Evolutionary conservation across 1,139 yeast species (phyloP).

Genomic region (Scheffersomyces segobiensis): DNA sequence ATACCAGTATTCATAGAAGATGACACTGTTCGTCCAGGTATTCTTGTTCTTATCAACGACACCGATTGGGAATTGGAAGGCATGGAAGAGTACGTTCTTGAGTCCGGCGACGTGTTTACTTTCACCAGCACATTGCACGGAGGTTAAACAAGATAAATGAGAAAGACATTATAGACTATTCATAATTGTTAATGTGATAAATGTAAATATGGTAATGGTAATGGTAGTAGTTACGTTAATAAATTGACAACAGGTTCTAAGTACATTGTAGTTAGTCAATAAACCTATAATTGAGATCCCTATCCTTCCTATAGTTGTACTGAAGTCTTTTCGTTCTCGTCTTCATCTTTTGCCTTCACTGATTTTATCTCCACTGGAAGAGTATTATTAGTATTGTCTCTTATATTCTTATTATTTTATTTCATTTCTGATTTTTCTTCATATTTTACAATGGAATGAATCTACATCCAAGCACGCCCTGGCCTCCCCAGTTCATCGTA

Average conservation of each 20-base stretch:
- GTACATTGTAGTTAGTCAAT: neutral
- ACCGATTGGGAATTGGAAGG: conserved; percentile 98
- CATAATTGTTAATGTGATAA: too few species aligned
- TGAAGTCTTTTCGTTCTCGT: neutral
- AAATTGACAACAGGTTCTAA: neutral
- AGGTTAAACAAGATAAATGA: conserved; percentile 48
- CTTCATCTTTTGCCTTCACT: neutral
- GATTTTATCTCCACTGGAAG: neutral
- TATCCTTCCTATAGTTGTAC: too few species aligned
- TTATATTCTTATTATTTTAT: neutral
- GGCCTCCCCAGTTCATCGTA: conserved; percentile 62
- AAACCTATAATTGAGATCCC: too few species aligned
- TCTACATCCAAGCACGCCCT: conserved; percentile 74
- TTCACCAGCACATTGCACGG: conserved; percentile 96
- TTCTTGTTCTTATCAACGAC: conserved; percentile 86
- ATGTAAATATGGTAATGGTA: neutral
- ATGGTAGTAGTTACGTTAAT: neutral
- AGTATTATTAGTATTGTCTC: neutral
- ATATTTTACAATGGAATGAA: conserved; percentile 43
- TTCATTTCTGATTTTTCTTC: neutral
- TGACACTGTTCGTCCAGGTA: conserved; percentile 84
- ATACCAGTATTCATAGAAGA: conserved; percentile 79
- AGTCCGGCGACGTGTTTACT: conserved; percentile 74
- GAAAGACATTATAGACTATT: too few species aligned
- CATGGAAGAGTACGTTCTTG: conserved; percentile 74